Percentiles rank a stretch among this genome's conserved stretches.
Conservation (phyloP, 2,329 filamentous ascomycete species). For the Aspergillus unguis region DNA sequence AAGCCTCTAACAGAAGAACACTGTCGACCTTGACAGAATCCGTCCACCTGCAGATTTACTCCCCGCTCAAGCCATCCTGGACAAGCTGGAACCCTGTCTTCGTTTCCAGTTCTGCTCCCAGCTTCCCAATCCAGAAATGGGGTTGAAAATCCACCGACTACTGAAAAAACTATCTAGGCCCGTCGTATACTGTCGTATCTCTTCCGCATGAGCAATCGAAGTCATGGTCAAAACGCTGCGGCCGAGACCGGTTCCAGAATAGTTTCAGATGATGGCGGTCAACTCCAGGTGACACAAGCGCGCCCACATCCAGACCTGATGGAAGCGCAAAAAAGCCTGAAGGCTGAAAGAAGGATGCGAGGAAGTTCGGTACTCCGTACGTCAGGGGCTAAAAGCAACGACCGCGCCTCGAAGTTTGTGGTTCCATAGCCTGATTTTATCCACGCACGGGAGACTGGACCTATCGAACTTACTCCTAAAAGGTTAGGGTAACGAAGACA, state of each 20-base stretch:
- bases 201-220: background rate
- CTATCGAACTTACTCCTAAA: background rate
- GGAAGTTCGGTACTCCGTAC: background rate
- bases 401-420: background rate
- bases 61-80: background rate
- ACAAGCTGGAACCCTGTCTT: too few species aligned
- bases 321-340: background rate
- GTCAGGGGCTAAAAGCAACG: slow-evolving; percentile 6
- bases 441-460: background rate
- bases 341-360: background rate
- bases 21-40: background rate
- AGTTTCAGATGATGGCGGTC: slow-evolving; percentile 10
- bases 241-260: slow-evolving; percentile 8
- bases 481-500: background rate
- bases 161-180: background rate
- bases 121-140: slow-evolving; percentile 1
- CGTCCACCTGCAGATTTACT: background rate
- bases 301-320: background rate
- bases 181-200: too few species aligned
- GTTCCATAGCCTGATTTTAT: background rate
- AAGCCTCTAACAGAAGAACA: background rate
- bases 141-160: slow-evolving; percentile 10
- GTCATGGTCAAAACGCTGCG: slow-evolving; percentile 1
- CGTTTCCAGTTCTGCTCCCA: background rate
- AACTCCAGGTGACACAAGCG: slow-evolving; percentile 9